A percentile compares a stretch with the other conserved stretches of the same genome.
phyloP scores from a whole-genome alignment of 2,329 filamentous ascomycete genomes.

The Microdochium nivale region DNA sequence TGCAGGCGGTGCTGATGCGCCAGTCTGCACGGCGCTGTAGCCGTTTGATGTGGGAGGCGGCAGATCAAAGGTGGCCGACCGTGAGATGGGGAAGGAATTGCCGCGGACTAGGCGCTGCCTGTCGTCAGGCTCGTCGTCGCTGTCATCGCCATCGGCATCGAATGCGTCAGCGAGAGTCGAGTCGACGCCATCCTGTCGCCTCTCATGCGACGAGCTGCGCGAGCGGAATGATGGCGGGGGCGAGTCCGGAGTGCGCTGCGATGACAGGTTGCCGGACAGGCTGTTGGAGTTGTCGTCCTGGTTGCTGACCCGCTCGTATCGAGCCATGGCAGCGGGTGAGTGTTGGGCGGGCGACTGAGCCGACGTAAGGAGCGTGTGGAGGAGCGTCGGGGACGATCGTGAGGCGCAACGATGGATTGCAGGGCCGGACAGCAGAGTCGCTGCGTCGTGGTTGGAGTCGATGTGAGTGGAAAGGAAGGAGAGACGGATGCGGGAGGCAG shows the following conservation, averaged over 20 bases:
- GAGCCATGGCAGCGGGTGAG: slow-evolving; percentile 8
- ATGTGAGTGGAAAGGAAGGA: too few species aligned
- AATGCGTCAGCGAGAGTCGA: slow-evolving; percentile 89
- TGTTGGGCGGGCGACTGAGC: slow-evolving; percentile 1
- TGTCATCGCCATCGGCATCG: slow-evolving; percentile 70
- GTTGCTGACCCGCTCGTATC: slow-evolving; percentile 40
- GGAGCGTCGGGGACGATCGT: not conserved
- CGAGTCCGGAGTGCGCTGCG: slow-evolving; percentile 41
- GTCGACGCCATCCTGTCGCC: slow-evolving; percentile 46
- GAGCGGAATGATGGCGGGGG: slow-evolving; percentile 84
- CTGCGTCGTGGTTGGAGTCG: too few species aligned
- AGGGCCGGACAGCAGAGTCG: too few species aligned
- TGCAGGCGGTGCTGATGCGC: slow-evolving; percentile 7
- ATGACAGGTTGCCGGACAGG: slow-evolving; percentile 13
- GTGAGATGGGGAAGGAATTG: slow-evolving; percentile 28
- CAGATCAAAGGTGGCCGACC: slow-evolving; percentile 7
- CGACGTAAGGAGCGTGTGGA: not conserved
- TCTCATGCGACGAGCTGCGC: slow-evolving; percentile 59
- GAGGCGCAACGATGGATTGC: not conserved
- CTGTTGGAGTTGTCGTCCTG: slow-evolving; percentile 44
- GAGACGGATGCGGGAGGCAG: too few species aligned
- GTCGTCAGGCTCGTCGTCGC: slow-evolving; percentile 67
- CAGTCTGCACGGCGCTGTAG: slow-evolving; percentile 8
- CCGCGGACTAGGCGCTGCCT: slow-evolving; percentile 78
- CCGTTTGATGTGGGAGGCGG: slow-evolving; percentile 2